Evolutionary conservation across 306 rosid species (phyloP).

Genomic region (Styphnolobium japonicum): DNA sequence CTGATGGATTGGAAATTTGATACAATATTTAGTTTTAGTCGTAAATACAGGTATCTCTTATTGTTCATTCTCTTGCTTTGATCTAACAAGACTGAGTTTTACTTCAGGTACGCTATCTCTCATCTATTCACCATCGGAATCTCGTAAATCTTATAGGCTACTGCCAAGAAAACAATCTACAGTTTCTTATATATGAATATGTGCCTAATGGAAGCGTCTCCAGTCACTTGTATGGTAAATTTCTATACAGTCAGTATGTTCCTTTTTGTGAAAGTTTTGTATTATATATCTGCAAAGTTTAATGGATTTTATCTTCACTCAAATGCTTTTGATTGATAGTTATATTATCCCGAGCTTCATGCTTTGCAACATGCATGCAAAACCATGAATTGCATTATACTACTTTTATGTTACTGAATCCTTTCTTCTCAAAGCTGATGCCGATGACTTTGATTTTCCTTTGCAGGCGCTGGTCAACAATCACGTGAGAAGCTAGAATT

Average conservation of each 20-base stretch:
- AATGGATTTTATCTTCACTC: not conserved
- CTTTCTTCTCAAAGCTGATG: conserved; percentile 10
- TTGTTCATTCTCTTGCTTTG: conserved; percentile 35
- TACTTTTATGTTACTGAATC: conserved; percentile 3
- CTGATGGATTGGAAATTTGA: conserved; percentile 4
- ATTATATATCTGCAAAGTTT: not conserved
- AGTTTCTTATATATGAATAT: conserved; percentile 84
- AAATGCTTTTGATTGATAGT: not conserved
- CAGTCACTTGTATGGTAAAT: conserved; percentile 87
- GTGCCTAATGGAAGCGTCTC: conserved; percentile 91
- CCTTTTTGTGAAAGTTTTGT: not conserved
- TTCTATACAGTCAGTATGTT: conserved; percentile 31
- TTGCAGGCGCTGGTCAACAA: conserved; percentile 61
- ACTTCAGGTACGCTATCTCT: conserved; percentile 78
- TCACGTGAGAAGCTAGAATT: conserved; percentile 76
- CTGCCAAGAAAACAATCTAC: conserved; percentile 85
- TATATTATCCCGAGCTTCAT: not conserved
- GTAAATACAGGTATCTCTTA: not conserved
- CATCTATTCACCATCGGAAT: conserved; percentile 76
- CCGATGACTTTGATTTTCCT: not conserved
- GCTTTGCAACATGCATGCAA: not conserved
- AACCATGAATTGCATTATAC: not conserved
- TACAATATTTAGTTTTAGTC: not conserved
- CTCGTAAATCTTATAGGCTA: conserved; percentile 85
- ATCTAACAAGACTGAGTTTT: conserved; percentile 35